These are phyloP conservation scores for Stephanodiscus triporus DNA, from an alignment of 108 stramenopile genomes.

Conservation along the genomic window DNA sequence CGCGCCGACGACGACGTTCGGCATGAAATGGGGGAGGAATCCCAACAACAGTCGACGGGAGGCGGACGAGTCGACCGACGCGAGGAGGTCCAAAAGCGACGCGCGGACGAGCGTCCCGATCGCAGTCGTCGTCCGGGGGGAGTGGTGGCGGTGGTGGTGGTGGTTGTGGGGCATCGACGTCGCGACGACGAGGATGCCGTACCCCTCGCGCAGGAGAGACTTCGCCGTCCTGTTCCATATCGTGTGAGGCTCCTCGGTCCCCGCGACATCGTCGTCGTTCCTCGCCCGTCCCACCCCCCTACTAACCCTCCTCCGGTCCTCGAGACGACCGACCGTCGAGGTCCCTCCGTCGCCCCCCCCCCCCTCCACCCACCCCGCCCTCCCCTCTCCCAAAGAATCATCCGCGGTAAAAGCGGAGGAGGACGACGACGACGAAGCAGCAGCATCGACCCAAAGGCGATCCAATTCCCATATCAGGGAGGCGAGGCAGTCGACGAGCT, in stretches of 20 bases:
- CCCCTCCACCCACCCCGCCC: not conserved
- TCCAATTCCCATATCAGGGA: slow-evolving; percentile 34
- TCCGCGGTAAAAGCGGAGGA: too few relatives aligned
- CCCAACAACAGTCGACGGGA: slow-evolving; percentile 35
- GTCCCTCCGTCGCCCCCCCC: not conserved
- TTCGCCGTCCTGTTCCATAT: slow-evolving; percentile 33
- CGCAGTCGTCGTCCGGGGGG: not conserved
- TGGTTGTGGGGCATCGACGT: not conserved
- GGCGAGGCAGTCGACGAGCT: slow-evolving; percentile 20
- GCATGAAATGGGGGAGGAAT: slow-evolving; percentile 45
- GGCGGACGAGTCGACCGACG: slow-evolving; percentile 23
- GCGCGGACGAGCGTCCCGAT: slow-evolving; percentile 17
- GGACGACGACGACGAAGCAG: not conserved
- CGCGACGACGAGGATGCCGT: slow-evolving; percentile 10
- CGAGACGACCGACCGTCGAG: not conserved
- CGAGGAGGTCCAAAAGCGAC: slow-evolving; percentile 35
- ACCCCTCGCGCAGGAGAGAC: slow-evolving; percentile 32
- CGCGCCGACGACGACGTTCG: too few relatives aligned
- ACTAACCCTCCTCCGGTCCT: not conserved
- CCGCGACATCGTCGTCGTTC: too few relatives aligned
- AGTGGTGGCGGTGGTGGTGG: not conserved
- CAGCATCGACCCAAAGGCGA: slow-evolving; percentile 7
- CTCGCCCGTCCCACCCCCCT: too few relatives aligned
- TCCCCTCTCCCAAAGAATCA: too few relatives aligned
- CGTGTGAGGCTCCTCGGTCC: slow-evolving; percentile 20